Conservation (phyloP, 306 rosid genomes). For the Quillaja saponaria region DNA sequence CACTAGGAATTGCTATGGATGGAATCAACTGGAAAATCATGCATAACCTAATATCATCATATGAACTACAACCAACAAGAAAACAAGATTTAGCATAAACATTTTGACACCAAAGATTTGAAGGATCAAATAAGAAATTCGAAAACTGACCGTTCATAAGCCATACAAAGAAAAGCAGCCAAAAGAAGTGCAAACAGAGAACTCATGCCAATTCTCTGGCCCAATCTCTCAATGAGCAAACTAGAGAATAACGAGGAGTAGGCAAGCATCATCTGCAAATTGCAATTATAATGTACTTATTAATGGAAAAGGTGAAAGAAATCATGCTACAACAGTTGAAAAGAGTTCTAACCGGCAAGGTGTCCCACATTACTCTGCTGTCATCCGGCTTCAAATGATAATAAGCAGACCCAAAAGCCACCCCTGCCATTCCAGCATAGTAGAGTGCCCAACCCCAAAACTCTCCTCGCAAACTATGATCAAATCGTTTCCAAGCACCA, state of each 20-base stretch:
- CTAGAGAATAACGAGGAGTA: conserved; percentile 59
- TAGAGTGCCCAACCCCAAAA: conserved; percentile 45
- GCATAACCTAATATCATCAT: conserved; percentile 57
- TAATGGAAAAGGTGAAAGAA: background rate
- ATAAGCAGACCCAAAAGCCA: conserved; percentile 46
- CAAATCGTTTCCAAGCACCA: conserved; percentile 18
- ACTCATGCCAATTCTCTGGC: conserved; percentile 49
- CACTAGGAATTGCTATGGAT: conserved; percentile 50
- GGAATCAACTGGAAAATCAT: conserved; percentile 59
- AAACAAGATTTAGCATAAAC: conserved; percentile 40
- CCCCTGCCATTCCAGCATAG: conserved; percentile 30
- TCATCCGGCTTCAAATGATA: conserved; percentile 42
- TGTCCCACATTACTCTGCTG: conserved; percentile 48
- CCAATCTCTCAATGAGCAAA: conserved; percentile 56
- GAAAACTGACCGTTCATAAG: conserved; percentile 50
- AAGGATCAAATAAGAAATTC: conserved; percentile 3
- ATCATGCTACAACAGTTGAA: background rate
- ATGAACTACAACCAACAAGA: conserved; percentile 52
- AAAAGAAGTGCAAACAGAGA: conserved; percentile 45
- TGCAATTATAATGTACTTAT: conserved; percentile 14
- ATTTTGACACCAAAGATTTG: conserved; percentile 14
- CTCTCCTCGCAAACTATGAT: conserved; percentile 38
- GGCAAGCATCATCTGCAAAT: conserved; percentile 65
- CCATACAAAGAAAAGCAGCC: conserved; percentile 42
- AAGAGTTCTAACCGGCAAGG: conserved; percentile 51